A percentile compares a stretch with the other conserved stretches of the same genome.
Conservation (phyloP, 2,329 filamentous ascomycete genomes). For the Chalara sp. region DNA sequence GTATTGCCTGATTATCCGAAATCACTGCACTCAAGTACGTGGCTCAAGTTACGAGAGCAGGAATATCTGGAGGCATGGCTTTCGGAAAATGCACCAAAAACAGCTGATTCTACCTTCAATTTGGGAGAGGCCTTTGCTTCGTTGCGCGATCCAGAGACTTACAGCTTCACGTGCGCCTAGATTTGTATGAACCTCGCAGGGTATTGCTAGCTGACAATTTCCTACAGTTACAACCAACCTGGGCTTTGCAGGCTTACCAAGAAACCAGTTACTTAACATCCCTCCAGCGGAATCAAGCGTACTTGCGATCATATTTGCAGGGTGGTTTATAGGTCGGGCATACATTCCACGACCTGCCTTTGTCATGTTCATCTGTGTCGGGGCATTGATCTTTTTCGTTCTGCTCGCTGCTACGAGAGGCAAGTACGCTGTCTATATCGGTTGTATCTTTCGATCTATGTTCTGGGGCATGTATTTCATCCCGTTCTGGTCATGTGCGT, state of each 20-base stretch:
- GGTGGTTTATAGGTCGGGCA: slow-evolving; percentile 33
- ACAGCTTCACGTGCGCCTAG: slow-evolving; percentile 31
- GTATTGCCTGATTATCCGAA: slow-evolving; percentile 39
- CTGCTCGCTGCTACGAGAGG: slow-evolving; percentile 34
- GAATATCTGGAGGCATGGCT: slow-evolving; percentile 32
- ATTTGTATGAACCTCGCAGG: slow-evolving; percentile 34
- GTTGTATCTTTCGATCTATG: slow-evolving; percentile 36
- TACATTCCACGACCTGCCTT: slow-evolving; percentile 33
- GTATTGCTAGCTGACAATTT: slow-evolving; percentile 35
- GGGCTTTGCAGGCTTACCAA: slow-evolving; percentile 34
- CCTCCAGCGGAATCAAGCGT: slow-evolving; percentile 36
- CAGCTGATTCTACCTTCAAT: slow-evolving; percentile 30
- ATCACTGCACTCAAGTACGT: slow-evolving; percentile 28
- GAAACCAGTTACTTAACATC: slow-evolving; percentile 39
- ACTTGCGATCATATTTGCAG: slow-evolving; percentile 32
- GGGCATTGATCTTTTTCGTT: slow-evolving; percentile 37
- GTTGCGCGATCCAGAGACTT: slow-evolving; percentile 29
- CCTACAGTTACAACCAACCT: slow-evolving; percentile 35
- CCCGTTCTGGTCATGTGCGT: slow-evolving; percentile 36
- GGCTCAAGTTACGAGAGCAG: slow-evolving; percentile 33
- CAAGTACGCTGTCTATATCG: slow-evolving; percentile 34
- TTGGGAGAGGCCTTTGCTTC: slow-evolving; percentile 29
- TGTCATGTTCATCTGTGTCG: slow-evolving; percentile 34
- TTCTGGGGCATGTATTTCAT: slow-evolving; percentile 39
- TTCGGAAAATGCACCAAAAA: slow-evolving; percentile 32